These are phyloP conservation scores for Pyronema domesticum DNA, from an alignment of 495 filamentous ascomycete species.

Conservation along the genomic window DNA sequence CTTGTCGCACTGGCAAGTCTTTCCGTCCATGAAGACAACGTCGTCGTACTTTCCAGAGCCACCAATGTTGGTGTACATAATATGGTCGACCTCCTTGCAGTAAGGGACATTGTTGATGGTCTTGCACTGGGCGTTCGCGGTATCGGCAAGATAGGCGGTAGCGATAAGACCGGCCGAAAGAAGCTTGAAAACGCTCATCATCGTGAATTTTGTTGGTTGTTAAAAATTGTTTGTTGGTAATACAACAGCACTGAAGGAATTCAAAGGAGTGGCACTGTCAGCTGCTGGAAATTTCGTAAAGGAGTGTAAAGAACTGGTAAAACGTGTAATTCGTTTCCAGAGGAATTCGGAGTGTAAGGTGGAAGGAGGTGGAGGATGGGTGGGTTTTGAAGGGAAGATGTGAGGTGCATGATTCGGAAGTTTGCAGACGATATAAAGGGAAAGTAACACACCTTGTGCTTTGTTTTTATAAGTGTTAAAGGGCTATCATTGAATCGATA, in stretches of 20 bases:
- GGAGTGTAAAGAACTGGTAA: no score
- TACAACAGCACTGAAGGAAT: not conserved
- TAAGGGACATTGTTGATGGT: not conserved
- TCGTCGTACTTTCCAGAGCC: conserved; percentile 39
- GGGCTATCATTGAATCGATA: no score
- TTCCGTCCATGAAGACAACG: conserved; percentile 39
- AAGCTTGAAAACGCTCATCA: not conserved
- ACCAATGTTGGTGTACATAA: conserved; percentile 43
- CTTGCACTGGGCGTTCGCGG: not conserved
- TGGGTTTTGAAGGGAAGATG: no score
- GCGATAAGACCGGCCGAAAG: not conserved
- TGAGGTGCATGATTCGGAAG: no score
- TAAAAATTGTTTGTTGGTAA: not conserved
- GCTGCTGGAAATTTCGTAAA: not conserved
- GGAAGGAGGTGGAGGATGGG: no score
- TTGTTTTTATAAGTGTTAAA: no score
- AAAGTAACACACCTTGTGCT: no score
- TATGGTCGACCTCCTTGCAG: conserved; percentile 31
- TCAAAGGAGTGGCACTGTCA: not conserved
- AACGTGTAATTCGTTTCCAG: no score
- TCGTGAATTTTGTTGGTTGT: not conserved
- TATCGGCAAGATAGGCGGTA: not conserved
- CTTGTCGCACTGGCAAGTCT: conserved; percentile 36
- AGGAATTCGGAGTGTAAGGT: no score
- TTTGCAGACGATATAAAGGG: no score